A percentile compares a stretch with the other conserved stretches of the same genome.
These are phyloP conservation scores for Maudiozyma humilis DNA, from an alignment of 1,139 yeast species.

Conservation along the genomic window DNA sequence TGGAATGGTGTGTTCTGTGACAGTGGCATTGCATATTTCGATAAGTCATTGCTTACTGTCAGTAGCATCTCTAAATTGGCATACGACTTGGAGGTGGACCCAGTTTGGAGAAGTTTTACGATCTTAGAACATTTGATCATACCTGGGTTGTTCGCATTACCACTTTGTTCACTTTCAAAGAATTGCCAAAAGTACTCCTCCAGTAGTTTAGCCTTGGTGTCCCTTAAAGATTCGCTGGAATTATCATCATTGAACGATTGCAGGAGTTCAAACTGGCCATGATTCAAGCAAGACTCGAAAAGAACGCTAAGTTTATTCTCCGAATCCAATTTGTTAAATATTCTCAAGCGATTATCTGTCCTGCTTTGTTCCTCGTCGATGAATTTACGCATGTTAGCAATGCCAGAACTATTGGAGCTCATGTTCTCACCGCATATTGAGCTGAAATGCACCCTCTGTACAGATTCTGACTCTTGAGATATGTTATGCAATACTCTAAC, in stretches of 20 bases:
- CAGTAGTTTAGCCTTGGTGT: conserved; percentile 12
- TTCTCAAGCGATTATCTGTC: background rate
- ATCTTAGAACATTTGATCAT: conserved; percentile 39
- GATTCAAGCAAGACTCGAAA: conserved; percentile 20
- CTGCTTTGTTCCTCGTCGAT: conserved; percentile 1
- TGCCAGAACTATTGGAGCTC: conserved; percentile 1
- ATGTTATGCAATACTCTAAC: conserved; percentile 18
- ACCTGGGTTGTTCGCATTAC: conserved; percentile 43
- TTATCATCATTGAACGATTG: conserved; percentile 9
- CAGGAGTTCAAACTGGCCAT: conserved; percentile 21
- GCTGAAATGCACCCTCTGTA: conserved; percentile 22
- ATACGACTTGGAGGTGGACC: conserved; percentile 13
- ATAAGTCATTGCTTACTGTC: conserved; percentile 31
- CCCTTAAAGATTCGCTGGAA: conserved; percentile 13
- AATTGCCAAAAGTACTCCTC: conserved; percentile 46
- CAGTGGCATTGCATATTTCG: conserved; percentile 34
- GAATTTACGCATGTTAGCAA: conserved; percentile 3
- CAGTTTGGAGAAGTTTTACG: conserved; percentile 34
- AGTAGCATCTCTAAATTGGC: conserved; percentile 33
- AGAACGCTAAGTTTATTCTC: conserved; percentile 15
- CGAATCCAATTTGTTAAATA: conserved; percentile 4
- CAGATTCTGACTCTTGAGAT: conserved; percentile 16
- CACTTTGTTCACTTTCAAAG: conserved; percentile 42
- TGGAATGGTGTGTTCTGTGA: conserved; percentile 34
- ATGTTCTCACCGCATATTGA: conserved; percentile 14